Evolutionary conservation across 2,329 filamentous ascomycete genomes (phyloP).

Genomic region (Cercospora canescens): DNA sequence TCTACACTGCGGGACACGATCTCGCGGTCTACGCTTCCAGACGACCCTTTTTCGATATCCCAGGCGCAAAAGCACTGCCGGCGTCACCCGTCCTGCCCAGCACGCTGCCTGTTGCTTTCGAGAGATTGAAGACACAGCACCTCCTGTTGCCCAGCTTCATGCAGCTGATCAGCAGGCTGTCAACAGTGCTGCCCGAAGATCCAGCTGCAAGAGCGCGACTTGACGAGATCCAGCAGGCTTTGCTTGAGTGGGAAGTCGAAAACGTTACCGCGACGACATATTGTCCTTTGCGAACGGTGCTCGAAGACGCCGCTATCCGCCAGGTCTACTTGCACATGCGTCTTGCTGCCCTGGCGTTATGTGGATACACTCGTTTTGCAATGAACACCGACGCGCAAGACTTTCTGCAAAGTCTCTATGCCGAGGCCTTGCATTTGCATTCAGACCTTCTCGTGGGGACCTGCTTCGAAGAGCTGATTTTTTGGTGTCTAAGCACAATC

Average conservation of each 20-base stretch:
- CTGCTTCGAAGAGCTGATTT: constrained; percentile 21
- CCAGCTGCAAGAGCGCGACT: constrained; percentile 8
- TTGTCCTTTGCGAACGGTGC: constrained; percentile 15
- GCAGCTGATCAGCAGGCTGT: constrained; percentile 13
- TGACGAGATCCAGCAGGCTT: constrained; percentile 11
- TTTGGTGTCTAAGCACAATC: constrained; percentile 24
- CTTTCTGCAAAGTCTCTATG: constrained; percentile 13
- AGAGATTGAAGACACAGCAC: constrained; percentile 13
- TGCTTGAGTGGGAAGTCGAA: constrained; percentile 13
- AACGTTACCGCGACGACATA: constrained; percentile 15
- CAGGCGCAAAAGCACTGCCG: not conserved
- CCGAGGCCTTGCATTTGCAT: constrained; percentile 13
- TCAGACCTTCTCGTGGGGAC: constrained; percentile 20
- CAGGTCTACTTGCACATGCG: constrained; percentile 22
- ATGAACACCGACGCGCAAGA: constrained; percentile 9
- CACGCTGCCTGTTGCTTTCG: constrained; percentile 13
- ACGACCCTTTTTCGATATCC: constrained; percentile 16
- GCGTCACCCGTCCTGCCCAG: constrained; percentile 3
- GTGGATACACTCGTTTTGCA: constrained; percentile 16
- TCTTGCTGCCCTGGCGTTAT: constrained; percentile 20
- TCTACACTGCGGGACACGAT: constrained; percentile 22
- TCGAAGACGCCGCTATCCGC: constrained; percentile 19
- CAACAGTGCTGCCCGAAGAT: constrained; percentile 7
- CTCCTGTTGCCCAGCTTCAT: constrained; percentile 19
- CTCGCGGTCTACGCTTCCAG: constrained; percentile 19